Evolutionary conservation across 257 asterid species (phyloP), one percentile per base, ranked within the genome.

Genomic region (Handroanthus guayacan): DNA sequence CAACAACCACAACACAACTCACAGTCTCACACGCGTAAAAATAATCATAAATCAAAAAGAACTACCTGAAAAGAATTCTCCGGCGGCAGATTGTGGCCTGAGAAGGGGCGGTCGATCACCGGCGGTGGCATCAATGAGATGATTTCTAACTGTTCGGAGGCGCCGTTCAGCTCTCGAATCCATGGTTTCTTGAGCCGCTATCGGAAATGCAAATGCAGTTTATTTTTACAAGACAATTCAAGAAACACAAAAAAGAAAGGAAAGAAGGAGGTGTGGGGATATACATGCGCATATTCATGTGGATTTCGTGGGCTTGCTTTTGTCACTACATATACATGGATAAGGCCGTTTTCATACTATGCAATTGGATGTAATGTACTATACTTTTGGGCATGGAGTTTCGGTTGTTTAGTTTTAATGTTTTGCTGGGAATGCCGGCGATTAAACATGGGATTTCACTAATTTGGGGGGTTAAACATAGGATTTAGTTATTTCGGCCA

Each of bases 91-190:
- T 36, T 58, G 83, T 10, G 51, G 74, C 9, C 47, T 62, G 78
- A 88, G 84, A 78, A 67, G 17, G 39, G 79, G 82, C 58, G 80
- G 75, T 16, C 69, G 83, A 60, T 65, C 72, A 10, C 11, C 69
- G 72, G 72, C 47, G 80, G 81, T n/a, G 78, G 82, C 65, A 31
- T 17, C 37, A 25, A 66, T 55, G 55, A 89, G 78, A 66, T 89
- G 94, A 54, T 74, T 82, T 47, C 50, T 69, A 67, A 87, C 54
- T 12, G 72, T 69, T 31, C 74, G 81, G 62, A 89, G 79, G 48
- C 92, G 89, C 14, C 86, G 86, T 66, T 85, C 81, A 74, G 84
- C 82, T 60, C 16, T 48, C 3, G 88, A 75, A 69, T 80, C 88
- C 84, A 80, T 80, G 38, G 5, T 37, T 31, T 75, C 13, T 44